phyloP scores from a whole-genome alignment of 352 stramenopile genomes.

The Globisporangium abappressorium region DNA sequence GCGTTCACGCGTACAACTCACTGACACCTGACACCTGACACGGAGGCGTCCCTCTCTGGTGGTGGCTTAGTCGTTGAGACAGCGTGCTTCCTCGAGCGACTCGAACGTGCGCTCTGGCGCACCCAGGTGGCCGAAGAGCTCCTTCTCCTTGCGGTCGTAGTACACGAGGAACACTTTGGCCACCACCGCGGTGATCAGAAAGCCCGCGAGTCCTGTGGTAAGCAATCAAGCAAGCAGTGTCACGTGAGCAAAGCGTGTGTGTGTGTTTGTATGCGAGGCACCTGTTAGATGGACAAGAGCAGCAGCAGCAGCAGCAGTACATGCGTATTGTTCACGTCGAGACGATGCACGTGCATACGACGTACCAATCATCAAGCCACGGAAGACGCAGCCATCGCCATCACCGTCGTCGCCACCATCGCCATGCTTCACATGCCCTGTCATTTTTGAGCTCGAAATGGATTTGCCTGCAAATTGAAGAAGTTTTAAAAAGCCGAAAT shows the following conservation, averaged over 20 bases:
- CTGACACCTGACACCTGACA: not conserved
- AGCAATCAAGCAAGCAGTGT: not conserved
- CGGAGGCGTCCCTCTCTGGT: no score
- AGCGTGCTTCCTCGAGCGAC: slow-evolving; percentile 12
- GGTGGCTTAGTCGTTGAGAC: slow-evolving; percentile 7
- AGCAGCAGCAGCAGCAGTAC: not conserved
- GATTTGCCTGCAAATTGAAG: not conserved
- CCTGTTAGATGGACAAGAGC: not conserved
- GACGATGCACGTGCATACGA: not conserved
- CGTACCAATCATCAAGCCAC: slow-evolving; percentile 3
- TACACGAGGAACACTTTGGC: slow-evolving; percentile 12
- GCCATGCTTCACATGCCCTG: not conserved
- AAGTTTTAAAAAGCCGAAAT: not conserved
- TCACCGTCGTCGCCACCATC: not conserved
- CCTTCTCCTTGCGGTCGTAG: slow-evolving; percentile 13
- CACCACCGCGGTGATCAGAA: slow-evolving; percentile 9
- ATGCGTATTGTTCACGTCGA: not conserved
- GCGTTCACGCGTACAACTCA: not conserved
- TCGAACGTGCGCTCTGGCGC: slow-evolving; percentile 9
- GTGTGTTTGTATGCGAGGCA: not conserved
- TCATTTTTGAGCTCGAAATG: not conserved
- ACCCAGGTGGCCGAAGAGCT: slow-evolving; percentile 10
- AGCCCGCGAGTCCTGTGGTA: slow-evolving; percentile 2
- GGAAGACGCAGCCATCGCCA: not conserved
- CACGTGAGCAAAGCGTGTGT: not conserved